phyloP scores from a whole-genome alignment of 1,139 yeast species.

The Protomyces macrosporus region DNA sequence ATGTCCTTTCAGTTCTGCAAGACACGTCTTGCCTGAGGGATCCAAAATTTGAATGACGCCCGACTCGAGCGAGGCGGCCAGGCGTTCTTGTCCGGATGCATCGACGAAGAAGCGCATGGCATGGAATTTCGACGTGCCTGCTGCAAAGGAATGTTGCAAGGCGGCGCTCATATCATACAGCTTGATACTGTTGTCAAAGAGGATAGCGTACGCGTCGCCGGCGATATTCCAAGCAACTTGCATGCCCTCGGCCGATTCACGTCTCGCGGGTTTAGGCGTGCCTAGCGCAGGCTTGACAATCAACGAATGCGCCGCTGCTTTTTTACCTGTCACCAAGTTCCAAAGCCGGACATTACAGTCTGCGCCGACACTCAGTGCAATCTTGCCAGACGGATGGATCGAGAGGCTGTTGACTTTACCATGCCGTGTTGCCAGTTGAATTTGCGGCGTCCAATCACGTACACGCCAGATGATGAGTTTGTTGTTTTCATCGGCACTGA shows the following conservation, averaged over 20 bases:
- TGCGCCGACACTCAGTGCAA: conserved; percentile 81
- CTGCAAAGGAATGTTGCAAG: conserved; percentile 8
- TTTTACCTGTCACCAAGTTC: conserved; percentile 97
- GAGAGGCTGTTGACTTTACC: conserved; percentile 75
- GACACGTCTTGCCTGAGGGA: not conserved
- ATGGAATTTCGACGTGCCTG: conserved; percentile 1
- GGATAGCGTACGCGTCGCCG: conserved; percentile 22
- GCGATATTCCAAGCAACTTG: conserved; percentile 14
- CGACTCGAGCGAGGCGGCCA: conserved; percentile 3
- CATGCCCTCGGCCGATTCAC: conserved; percentile 10
- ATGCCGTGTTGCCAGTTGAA: conserved; percentile 57
- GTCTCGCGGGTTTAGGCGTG: not conserved
- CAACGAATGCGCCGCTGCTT: conserved; percentile 70
- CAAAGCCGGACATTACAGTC: conserved; percentile 82
- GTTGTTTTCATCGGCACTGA: conserved; percentile 90
- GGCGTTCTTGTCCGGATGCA: not conserved
- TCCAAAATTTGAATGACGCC: conserved; percentile 9
- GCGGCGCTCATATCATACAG: conserved; percentile 18
- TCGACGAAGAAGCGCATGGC: conserved; percentile 3
- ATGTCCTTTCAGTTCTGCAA: conserved; percentile 9
- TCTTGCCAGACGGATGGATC: conserved; percentile 87
- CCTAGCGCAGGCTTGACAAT: not conserved
- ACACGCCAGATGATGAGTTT: conserved; percentile 88
- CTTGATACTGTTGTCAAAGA: conserved; percentile 7
- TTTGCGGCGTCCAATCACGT: conserved; percentile 93